Base-by-base conservation (phyloP, 352 stramenopile species). In the Phytophthora pini region DNA sequence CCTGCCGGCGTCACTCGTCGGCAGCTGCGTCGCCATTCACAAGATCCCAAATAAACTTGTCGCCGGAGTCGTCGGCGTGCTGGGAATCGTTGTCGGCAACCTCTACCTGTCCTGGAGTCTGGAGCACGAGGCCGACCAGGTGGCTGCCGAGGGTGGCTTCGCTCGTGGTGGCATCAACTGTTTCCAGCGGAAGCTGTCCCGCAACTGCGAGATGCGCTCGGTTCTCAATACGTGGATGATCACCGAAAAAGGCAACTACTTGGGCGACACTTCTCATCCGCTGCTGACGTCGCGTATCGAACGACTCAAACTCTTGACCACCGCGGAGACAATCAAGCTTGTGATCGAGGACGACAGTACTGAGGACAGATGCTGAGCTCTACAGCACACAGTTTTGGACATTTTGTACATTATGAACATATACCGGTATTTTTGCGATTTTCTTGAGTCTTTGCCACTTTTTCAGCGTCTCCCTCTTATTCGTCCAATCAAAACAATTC, bases 21-120 rank as follows among this genome's bases (percentile, higher is more conserved):
- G 65, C 24, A 84, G 72, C 47, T 86, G 68, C 34, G 76, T 79
- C 12, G 61, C 67, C 22, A 89, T 89, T 51, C 73, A 78, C 50
- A 87, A 79, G 59, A 90, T 93, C 38, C 82, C 84, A 0, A 92
- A 95, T 79, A 93, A 92, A 63, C 15, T 91, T 4, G 11, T 92
- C 8, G 83, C 81, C 0, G 76, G 77, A 0, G 60, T 87, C 3
- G 52, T 87, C 5, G 80, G 86, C 11, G 70, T 78, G 3, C 27
- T 79, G 13, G 65, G 70, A 5, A 75, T 93, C 15, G 47, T 87
- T 5, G 79, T 67, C 10, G 68, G 77, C 24, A 92, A 92, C 60
- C 70, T 86, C 56, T 70, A 89, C 41, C 65, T 95, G 8, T 93
- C 87, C 11, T 93, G 87, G 87, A 84, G 70, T 3, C 68, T 95